Evolutionary conservation across 306 rosid genomes (phyloP), one percentile per base, ranked within the genome.

Genomic region (Mucuna pruriens): DNA sequence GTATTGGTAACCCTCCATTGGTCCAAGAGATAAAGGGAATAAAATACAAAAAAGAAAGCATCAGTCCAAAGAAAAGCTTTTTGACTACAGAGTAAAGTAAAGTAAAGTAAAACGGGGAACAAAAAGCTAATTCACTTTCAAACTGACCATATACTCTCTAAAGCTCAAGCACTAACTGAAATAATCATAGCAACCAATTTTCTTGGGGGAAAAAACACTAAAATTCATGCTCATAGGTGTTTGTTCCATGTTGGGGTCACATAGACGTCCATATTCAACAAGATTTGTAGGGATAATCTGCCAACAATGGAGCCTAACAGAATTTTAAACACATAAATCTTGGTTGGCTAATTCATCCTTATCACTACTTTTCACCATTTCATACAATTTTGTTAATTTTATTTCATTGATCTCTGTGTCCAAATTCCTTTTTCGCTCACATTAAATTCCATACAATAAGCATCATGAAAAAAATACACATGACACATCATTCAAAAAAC

Each of bases 1-100:
- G 39, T 12, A 71, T 62, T 33, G 42, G n/a, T 75, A 80, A 25
- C 76, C 76, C 25, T 80, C 54, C 68, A 72, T 58, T 86, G 31
- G 66, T 72, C 61, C 72, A 77, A 66, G 77, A 36, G 48, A 38
- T 45, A 71, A 83, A 40, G 75, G 82, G 68, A 79, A 61, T 25
- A 6, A 67, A 66, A 29, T 45, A 67, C 60, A 40, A 66, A 58
- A 84, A 51, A 49, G 72, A 55, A 34, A 26, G 44, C 38, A 57
- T 13, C 40, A 60, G 13, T 26, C 44, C 17, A 63, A 57, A 62
- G 46, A 62, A 82, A 82, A 79, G 15, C 23, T 33, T 26, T 68
- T 78, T 51, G 73, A 80, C 61, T 51, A 49, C 23, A 61, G 42
- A 62, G 61, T 38, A 66, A 69, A 42, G 49, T 45, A 44, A 40